These are phyloP conservation scores for Neonothopanus nambi DNA, from an alignment of 1,284 basidiomycete genomes.

Conservation along the genomic window DNA sequence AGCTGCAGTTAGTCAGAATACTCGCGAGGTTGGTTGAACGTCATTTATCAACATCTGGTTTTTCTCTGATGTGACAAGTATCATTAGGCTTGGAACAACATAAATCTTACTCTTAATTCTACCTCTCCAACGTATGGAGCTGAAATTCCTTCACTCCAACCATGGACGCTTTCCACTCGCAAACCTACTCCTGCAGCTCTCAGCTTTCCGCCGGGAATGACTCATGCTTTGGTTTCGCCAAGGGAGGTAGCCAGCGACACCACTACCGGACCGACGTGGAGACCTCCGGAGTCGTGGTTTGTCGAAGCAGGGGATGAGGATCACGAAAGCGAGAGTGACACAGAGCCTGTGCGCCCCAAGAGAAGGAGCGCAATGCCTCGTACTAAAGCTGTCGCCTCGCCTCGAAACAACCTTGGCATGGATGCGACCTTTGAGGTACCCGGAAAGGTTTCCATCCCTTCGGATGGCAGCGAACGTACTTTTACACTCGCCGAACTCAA, in stretches of 20 bases:
- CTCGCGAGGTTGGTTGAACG: neutral
- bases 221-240: no score
- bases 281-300: no score
- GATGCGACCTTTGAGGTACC: constrained; percentile 34
- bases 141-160: constrained; percentile 23
- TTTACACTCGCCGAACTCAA: constrained; percentile 32
- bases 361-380: no score
- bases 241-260: no score
- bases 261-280: no score
- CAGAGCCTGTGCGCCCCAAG: no score
- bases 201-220: no score
- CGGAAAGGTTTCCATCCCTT: constrained; percentile 32
- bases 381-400: no score
- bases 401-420: constrained; percentile 5
- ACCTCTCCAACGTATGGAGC: constrained; percentile 29
- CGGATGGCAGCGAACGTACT: constrained; percentile 29
- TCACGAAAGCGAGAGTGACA: no score
- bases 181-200: neutral
- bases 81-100: constrained; percentile 26
- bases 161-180: constrained; percentile 26
- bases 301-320: no score
- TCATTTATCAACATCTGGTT: neutral
- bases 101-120: constrained; percentile 31
- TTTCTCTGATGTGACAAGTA: neutral
- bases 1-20: neutral